Evolutionary conservation across 768 basidiomycete species (phyloP).

Genomic region (Russula earlei): DNA sequence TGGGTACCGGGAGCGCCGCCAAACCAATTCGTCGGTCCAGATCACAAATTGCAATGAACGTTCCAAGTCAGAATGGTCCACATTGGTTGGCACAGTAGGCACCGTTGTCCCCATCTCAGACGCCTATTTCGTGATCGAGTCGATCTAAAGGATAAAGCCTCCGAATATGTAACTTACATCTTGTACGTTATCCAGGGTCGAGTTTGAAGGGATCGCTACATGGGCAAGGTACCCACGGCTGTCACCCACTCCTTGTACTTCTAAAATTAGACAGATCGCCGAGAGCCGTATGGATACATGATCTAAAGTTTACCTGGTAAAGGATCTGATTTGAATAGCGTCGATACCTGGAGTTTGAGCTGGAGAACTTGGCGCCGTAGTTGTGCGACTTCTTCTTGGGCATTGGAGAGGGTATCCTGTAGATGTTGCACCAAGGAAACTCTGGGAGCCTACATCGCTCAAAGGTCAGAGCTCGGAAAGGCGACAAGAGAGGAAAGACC

Average conservation of each 20-base stretch:
- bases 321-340: neutral
- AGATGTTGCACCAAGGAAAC: slow-evolving; percentile 7
- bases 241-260: neutral
- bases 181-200: slow-evolving; percentile 3
- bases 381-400: slow-evolving; percentile 11
- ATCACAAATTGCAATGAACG: slow-evolving; percentile 17
- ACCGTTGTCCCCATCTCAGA: neutral
- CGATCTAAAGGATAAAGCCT: neutral
- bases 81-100: neutral
- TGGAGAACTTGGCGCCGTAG: slow-evolving; percentile 5
- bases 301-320: neutral
- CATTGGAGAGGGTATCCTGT: slow-evolving; percentile 9
- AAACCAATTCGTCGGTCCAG: slow-evolving; percentile 18
- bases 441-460: neutral
- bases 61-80: slow-evolving; percentile 3
- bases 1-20: slow-evolving; percentile 18
- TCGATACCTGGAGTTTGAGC: neutral
- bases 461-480: neutral
- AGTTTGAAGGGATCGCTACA: neutral
- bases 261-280: neutral
- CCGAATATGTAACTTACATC: slow-evolving; percentile 2
- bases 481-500: neutral
- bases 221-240: neutral
- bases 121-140: slow-evolving; percentile 6
- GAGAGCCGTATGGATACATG: neutral